Base-by-base conservation (phyloP, 164 flowering plant species). In the Vitis rupestris region DNA sequence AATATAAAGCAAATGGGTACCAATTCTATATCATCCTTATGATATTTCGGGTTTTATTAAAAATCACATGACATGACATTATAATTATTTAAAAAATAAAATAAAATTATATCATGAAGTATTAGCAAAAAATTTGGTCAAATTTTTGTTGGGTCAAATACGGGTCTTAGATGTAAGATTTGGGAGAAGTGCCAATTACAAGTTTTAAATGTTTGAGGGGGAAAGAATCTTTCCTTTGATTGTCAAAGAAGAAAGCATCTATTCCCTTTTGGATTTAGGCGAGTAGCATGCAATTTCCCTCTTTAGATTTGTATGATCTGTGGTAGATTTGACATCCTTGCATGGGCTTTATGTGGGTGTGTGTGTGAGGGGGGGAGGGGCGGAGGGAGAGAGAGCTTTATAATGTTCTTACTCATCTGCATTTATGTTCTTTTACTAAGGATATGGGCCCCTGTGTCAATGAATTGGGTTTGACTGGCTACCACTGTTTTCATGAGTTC, bases 241-340 rank as follows among this genome's bases (percentile, higher is more conserved):
- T 84, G 83, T 68, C 77, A 84, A 85, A 86, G 84, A 81, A 89
- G 70, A 57, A 86, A 88, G 87, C 78, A 86, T 88, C 57, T 74
- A 83, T 83, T 84, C 88, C 78, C 72, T 68, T 65, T 69, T 51
- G 55, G 72, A 70, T 70, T 71, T 61, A 73, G 70, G 69, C 50
- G 67, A 72, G 48, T 67, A 63, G 56, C 55, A 56, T 55, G 51
- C 63, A 49, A 62, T 50, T 62, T 68, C 61, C 48, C 19, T 23
- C 27, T 23, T 30, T 61, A 15, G 30, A n/a, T 66, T 44, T 57
- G 12, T 52, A 61, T 57, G 3, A 53, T 31, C 59, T 23, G 63
- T 15, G 50, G 13, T 10, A 55, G 68, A 72, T 65, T 74, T 64
- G 68, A 69, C 49, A 64, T 51, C 19, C 58, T 44, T n/a, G 23